Evolutionary conservation across 768 basidiomycete genomes (phyloP).

Genomic region (Phaeotremella skinneri): DNA sequence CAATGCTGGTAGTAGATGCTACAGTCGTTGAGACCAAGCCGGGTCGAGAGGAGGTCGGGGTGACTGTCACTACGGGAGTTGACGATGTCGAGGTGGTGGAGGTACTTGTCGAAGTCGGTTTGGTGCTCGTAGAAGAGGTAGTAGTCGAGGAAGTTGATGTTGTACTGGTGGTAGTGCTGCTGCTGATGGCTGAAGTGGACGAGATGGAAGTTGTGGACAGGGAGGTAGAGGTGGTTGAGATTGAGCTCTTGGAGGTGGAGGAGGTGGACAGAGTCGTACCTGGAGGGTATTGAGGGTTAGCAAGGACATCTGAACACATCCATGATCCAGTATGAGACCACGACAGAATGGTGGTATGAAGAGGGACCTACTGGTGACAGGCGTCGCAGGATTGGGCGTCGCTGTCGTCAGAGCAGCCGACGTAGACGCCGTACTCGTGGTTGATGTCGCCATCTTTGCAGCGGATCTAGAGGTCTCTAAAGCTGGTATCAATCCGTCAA

Average conservation of each 20-base stretch:
- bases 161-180: slow-evolving; percentile 5
- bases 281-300: not conserved
- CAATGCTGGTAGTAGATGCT: slow-evolving; percentile 7
- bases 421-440: not conserved
- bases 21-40: not conserved
- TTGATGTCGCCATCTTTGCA: not conserved
- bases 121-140: slow-evolving; percentile 7
- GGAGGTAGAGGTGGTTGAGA: slow-evolving; percentile 5
- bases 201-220: slow-evolving; percentile 9
- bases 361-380: not conserved
- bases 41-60: slow-evolving; percentile 12
- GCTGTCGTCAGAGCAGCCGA: not conserved
- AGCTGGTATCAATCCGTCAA: not conserved
- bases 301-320: not conserved
- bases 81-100: slow-evolving; percentile 7
- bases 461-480: too few species aligned
- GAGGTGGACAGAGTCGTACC: not conserved
- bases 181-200: slow-evolving; percentile 11
- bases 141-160: slow-evolving; percentile 17
- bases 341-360: not conserved
- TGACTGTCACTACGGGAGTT: slow-evolving; percentile 13
- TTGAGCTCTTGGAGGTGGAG: not conserved
- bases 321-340: too few species aligned
- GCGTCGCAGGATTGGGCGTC: not conserved
- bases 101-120: slow-evolving; percentile 11